Percentiles rank a stretch among this genome's conserved stretches.
Conservation (phyloP, 1,284 basidiomycete genomes). For the Cryptococcus sp. region DNA sequence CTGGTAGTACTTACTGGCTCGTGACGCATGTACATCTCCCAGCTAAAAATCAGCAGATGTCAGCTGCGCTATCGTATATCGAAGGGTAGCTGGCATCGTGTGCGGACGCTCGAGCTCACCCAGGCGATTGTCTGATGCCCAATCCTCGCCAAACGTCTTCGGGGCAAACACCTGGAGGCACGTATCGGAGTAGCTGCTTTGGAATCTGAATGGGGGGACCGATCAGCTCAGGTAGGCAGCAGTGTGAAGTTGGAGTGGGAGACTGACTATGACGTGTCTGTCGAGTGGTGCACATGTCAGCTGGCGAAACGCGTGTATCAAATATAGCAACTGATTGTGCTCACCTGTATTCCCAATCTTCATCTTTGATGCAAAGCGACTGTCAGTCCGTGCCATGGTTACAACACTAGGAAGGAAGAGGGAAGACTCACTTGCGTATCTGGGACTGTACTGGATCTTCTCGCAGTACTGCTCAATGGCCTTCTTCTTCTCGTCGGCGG, state of each 20-base stretch:
- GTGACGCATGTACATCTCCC: conserved; percentile 56
- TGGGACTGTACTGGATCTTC: conserved; percentile 50
- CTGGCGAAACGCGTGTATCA: background rate
- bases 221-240: no score
- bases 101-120: conserved; percentile 29
- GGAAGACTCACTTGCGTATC: conserved; percentile 45
- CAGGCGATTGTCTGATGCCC: conserved; percentile 53
- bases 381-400: background rate
- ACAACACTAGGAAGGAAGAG: background rate
- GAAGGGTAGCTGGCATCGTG: background rate
- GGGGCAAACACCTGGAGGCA: conserved; percentile 49
- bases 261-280: conserved; percentile 54
- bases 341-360: conserved; percentile 54
- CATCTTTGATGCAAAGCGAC: conserved; percentile 34
- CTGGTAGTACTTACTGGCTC: conserved; percentile 43
- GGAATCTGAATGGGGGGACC: conserved; percentile 36
- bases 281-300: conserved; percentile 3
- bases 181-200: conserved; percentile 51
- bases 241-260: background rate
- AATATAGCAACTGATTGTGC: background rate
- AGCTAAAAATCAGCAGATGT: conserved; percentile 30
- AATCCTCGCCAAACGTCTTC: conserved; percentile 54
- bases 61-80: background rate
- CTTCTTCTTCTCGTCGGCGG: conserved; percentile 49
- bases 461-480: conserved; percentile 53